Conservation (phyloP, 345 rosid genomes). For the Punica granatum region DNA sequence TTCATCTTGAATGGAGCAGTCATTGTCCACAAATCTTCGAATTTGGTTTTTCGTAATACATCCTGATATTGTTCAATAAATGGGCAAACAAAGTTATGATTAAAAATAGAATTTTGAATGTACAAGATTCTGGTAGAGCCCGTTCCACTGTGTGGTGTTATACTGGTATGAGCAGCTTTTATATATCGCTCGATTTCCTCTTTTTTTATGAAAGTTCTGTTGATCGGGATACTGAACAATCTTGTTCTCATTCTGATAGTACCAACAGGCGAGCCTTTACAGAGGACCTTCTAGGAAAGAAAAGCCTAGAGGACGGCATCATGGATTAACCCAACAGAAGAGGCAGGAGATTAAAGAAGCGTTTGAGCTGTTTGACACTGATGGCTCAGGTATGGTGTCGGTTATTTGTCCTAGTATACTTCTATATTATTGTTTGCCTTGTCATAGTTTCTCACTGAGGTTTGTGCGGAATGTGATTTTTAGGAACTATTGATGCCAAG, state of each 20-base stretch:
- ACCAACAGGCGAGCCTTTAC: background rate
- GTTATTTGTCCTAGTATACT: background rate
- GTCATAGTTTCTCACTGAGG: background rate
- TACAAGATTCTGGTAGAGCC: background rate
- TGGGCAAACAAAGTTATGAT: background rate
- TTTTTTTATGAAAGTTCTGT: no score
- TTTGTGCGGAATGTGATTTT: conserved; percentile 12
- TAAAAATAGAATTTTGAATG: background rate
- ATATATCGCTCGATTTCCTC: no score
- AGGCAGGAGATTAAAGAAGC: conserved; percentile 91
- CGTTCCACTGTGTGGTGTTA: background rate
- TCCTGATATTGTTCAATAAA: background rate
- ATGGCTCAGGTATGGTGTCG: conserved; percentile 62
- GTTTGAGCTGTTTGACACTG: conserved; percentile 86
- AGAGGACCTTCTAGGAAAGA: conserved; percentile 54
- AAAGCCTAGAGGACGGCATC: conserved; percentile 65
- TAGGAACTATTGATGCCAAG: conserved; percentile 92
- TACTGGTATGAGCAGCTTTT: background rate
- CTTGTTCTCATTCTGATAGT: background rate
- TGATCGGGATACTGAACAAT: background rate
- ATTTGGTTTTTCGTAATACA: background rate
- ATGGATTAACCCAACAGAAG: conserved; percentile 63
- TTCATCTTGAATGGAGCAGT: background rate
- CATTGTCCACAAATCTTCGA: background rate
- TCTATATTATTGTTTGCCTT: background rate